phyloP scores from a whole-genome alignment of 1,139 yeast genomes.

The Diutina pseudorugosa region DNA sequence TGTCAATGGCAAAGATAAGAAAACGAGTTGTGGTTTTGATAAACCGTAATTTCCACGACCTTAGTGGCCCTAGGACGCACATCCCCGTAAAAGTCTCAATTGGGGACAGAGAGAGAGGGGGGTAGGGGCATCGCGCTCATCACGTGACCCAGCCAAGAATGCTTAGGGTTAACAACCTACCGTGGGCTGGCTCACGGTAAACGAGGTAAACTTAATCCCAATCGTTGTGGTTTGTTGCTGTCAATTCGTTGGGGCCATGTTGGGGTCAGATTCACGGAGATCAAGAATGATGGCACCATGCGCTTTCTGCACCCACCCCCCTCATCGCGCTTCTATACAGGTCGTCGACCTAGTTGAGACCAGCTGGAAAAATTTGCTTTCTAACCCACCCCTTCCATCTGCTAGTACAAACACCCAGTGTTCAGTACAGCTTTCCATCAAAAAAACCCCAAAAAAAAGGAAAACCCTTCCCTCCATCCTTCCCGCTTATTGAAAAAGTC shows the following conservation, averaged over 20 bases:
- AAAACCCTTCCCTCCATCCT: conserved; percentile 1
- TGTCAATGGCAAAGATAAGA: too few relatives aligned
- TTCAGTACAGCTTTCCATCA: neutral
- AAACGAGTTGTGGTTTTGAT: too few relatives aligned
- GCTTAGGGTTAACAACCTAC: neutral
- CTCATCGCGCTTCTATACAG: neutral
- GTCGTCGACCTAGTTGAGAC: neutral
- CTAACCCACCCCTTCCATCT: neutral
- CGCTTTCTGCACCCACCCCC: neutral
- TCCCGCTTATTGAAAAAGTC: conserved; percentile 1
- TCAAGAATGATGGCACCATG: neutral
- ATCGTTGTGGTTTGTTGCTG: too few relatives aligned
- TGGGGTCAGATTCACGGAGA: neutral
- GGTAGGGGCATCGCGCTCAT: neutral
- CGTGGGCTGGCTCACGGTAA: too few relatives aligned
- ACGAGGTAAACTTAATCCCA: neutral
- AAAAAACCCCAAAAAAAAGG: neutral
- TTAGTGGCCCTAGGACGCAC: neutral
- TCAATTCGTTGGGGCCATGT: neutral
- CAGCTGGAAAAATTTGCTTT: neutral
- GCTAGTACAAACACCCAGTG: neutral
- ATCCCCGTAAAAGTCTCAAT: neutral
- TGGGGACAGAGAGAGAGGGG: neutral
- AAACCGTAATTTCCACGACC: too few relatives aligned
- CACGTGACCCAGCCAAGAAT: neutral